Base-by-base conservation (phyloP, 768 basidiomycete genomes). In the Leccinum broughii region DNA sequence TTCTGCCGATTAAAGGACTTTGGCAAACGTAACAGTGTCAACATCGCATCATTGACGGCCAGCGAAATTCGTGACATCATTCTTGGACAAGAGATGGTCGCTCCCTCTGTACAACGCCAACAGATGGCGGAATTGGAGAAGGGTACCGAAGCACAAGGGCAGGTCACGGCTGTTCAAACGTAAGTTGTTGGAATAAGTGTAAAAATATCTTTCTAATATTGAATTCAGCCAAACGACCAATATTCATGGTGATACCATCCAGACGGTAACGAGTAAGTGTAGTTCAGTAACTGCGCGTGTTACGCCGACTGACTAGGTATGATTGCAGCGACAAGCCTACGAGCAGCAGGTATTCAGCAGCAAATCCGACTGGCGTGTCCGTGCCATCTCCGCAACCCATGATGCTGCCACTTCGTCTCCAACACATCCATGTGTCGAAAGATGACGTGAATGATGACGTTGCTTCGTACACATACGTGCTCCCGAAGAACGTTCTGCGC, bases 51-150 rank as follows among this genome's bases (percentile, higher is more conserved):
- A 32, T 76, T 99, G 68, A 98, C 97, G 0, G 90, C 93, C 55
- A 95, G 92, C 66, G 97, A 99, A 78, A 92, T 98, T 61, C 86
- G 97, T 58, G 97, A 99, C 74, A 94, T 99, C 76, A 99, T 99
- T 66, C 84, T 99, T 44, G 97, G 97, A 68, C 97, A 98, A 80
- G 97, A 98, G 76, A 99, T 99, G 60, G 93, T 90, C 41, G 94
- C 94, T 5, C 94, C 94, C 0, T 95, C 93, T 4, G 89, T 91
- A 3, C 97, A 99, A 73, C 88, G 97, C 53, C 97, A 98, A 76
- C 97, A 99, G 77, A 97, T 98, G 95, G 97, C 96, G 17, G 97
- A 98, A 73, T 79, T 99, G 56, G 97, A 99, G 76, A 98, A 98
- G 81, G 90, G 91, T 60, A 85, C 91, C 6, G 96, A 97, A 72